Evolutionary conservation across 495 filamentous ascomycete genomes (phyloP).

Genomic region (Parmelia sp.): DNA sequence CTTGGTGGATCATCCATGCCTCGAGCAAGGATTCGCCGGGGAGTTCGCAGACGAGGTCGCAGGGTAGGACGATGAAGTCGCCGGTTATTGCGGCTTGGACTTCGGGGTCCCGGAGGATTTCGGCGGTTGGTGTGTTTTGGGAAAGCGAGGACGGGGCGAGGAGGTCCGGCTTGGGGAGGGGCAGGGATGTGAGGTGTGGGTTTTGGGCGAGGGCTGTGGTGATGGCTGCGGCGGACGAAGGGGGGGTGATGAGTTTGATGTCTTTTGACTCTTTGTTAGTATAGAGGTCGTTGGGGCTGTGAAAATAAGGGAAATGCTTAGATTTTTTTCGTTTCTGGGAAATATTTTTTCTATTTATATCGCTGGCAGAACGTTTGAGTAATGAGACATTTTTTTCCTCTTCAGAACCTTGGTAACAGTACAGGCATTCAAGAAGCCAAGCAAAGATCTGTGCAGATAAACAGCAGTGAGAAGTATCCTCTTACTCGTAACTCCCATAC

Average conservation of each 20-base stretch:
- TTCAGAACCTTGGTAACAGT: background rate
- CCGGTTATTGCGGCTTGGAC: constrained; percentile 63
- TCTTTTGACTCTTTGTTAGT: constrained; percentile 40
- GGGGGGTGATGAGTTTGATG: constrained; percentile 77
- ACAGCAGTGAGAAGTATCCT: background rate
- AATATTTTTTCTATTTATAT: background rate
- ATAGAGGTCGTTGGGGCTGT: background rate
- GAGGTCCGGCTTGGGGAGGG: constrained; percentile 65
- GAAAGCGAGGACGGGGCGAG: constrained; percentile 66
- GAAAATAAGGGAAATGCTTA: background rate
- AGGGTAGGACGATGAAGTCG: constrained; percentile 87
- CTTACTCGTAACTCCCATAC: constrained; percentile 74
- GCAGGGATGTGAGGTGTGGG: constrained; percentile 75
- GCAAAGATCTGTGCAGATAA: background rate
- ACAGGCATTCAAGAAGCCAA: background rate
- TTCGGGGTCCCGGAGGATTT: constrained; percentile 77
- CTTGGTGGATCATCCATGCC: constrained; percentile 84
- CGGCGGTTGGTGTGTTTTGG: constrained; percentile 76
- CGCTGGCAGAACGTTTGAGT: too few relatives aligned
- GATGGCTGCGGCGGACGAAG: constrained; percentile 63
- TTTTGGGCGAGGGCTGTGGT: constrained; percentile 76
- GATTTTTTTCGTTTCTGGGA: background rate
- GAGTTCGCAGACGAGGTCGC: constrained; percentile 88
- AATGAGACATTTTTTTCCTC: background rate
- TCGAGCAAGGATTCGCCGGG: constrained; percentile 74